Conservation (phyloP, 257 asterid species). For the Lithospermum erythrorhizon region DNA sequence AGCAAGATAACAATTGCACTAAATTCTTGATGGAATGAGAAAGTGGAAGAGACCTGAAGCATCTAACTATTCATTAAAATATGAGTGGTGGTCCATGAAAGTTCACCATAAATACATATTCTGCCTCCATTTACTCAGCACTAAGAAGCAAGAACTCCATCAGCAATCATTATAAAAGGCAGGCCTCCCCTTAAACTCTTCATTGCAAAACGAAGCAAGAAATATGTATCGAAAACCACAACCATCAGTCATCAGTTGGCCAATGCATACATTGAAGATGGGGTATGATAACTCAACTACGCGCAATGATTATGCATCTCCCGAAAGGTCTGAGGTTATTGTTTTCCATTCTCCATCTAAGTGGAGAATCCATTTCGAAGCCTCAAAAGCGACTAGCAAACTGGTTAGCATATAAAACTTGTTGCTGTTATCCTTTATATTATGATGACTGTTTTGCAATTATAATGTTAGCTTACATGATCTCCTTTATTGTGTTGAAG, state of each 20-base stretch:
- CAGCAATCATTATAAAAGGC: background rate
- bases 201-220: background rate
- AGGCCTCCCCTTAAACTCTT: background rate
- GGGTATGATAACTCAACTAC: constrained; percentile 13
- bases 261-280: constrained; percentile 6
- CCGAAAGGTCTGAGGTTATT: constrained; percentile 19
- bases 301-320: constrained; percentile 6
- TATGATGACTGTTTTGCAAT: too few species aligned
- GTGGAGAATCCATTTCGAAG: constrained; percentile 42
- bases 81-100: background rate
- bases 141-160: background rate
- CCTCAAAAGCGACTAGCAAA: constrained; percentile 26
- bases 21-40: background rate
- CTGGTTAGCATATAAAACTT: constrained; percentile 16
- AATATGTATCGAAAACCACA: background rate
- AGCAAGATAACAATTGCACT: too few species aligned
- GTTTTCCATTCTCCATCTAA: constrained; percentile 39
- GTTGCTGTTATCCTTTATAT: background rate
- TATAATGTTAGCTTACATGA: background rate
- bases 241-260: background rate
- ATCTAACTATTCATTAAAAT: background rate
- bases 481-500: constrained; percentile 2
- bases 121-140: background rate
- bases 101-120: background rate
- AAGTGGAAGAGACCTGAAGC: background rate